Evolutionary conservation across 176 grass and related monocot genomes (phyloP).

Genomic region (Tuctoria greenei): DNA sequence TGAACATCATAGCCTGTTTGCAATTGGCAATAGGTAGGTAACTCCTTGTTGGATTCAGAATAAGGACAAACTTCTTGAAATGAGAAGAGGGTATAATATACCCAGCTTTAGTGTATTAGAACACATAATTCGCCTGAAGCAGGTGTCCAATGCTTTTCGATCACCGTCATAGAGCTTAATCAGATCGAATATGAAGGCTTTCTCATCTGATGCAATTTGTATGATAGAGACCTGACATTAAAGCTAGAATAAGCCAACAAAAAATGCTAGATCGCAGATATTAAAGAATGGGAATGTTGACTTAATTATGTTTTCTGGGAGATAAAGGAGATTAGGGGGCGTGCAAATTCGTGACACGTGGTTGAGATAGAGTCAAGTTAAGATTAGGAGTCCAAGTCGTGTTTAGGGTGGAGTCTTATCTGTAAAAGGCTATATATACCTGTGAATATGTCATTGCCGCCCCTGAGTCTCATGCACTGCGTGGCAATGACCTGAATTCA

Average conservation of each 20-base stretch:
- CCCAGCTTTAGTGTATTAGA: constrained; percentile 92
- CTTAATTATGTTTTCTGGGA: too few species aligned
- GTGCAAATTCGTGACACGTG: too few species aligned
- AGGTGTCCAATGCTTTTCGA: constrained; percentile 56
- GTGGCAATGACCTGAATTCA: too few species aligned
- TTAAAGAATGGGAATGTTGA: background rate
- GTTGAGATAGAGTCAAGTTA: too few species aligned
- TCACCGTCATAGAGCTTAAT: constrained; percentile 92
- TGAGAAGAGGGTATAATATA: constrained; percentile 36
- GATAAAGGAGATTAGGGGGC: too few species aligned
- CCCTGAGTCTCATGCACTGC: too few species aligned
- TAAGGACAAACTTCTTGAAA: constrained; percentile 2
- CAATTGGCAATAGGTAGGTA: constrained; percentile 20
- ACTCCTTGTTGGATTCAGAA: constrained; percentile 2
- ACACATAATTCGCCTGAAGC: constrained; percentile 87
- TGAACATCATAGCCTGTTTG: constrained; percentile 82
- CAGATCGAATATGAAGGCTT: constrained; percentile 95
- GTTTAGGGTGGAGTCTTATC: too few species aligned
- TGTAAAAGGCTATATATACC: too few species aligned
- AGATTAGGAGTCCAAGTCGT: too few species aligned
- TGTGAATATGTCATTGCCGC: too few species aligned
- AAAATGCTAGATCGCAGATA: constrained; percentile 10
- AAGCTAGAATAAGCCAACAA: constrained; percentile 17
- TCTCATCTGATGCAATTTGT: constrained; percentile 93
- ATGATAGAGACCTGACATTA: constrained; percentile 81